Base-by-base conservation (phyloP, 441 rosid species). In the Arabidopsis lyrata region DNA sequence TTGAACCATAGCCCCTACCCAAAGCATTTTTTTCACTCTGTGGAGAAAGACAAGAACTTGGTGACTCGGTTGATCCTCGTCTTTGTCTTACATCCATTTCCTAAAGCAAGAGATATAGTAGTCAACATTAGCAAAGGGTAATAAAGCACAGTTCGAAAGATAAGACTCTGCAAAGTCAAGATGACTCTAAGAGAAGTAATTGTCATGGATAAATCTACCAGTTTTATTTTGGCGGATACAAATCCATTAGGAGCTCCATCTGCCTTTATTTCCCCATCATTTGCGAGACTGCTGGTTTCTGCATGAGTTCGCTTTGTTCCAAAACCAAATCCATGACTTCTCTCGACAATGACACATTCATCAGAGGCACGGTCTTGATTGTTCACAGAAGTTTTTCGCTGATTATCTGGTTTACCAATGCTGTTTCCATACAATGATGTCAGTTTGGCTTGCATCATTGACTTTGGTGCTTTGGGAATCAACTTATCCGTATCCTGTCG, bases 161-260 rank as follows among this genome's bases (percentile, higher is more conserved):
- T 34, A 53, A 52, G 48, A 32, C 20, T 65, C 63, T 15, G 58
- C 67, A 31, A 24, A 20, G 16, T 8, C 13, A 41, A 55, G 53
- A 48, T 36, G 38, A 53, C 58, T 24, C 22, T 29, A 55, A 47
- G 54, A 38, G 36, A 72, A 64, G 50, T 58, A 66, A 39, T 15
- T 8, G 16, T 55, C 3, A 72, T 69, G 68, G 66, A 48, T n/a
- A 53, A 6, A 32, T 53, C 36, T 90, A 92, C 98, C 97, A 95
- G 73, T 86, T 92, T 95, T 60, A 85, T 82, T 87, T 86, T 84
- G 63, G 99, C 99, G 29, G 97, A 85, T 29, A 95, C 96, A 80
- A 95, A 95, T 60, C 91, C 95, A 73, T 80, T 86, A 72, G 84
- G 84, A 66, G 86, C 80, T 76, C 66, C 86, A 58, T 88, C 85